phyloP scores from a whole-genome alignment of 495 filamentous ascomycete species.

The Podospora appendiculata region DNA sequence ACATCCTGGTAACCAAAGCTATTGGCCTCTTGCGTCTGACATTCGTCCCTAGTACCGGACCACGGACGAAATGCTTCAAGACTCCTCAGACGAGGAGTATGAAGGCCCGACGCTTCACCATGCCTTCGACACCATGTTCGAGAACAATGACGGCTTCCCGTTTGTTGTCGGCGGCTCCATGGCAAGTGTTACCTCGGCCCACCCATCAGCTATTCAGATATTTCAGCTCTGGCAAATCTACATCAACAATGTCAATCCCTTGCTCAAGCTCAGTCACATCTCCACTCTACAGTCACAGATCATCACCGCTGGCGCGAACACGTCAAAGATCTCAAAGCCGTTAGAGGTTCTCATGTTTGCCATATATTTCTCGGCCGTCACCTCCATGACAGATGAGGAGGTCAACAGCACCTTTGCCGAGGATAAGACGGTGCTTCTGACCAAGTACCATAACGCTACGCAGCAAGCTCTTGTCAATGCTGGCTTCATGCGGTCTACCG shows the following conservation, averaged over 20 bases:
- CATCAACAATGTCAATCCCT: slow-evolving; percentile 59
- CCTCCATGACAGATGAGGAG: slow-evolving; percentile 44
- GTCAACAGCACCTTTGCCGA: slow-evolving; percentile 42
- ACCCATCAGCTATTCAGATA: slow-evolving; percentile 61
- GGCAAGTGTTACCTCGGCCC: slow-evolving; percentile 44
- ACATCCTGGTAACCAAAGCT: background rate
- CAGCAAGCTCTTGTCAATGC: slow-evolving; percentile 52
- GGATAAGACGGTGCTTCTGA: slow-evolving; percentile 31
- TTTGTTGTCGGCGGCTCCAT: slow-evolving; percentile 46
- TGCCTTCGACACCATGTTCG: slow-evolving; percentile 48
- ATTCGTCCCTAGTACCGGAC: slow-evolving; percentile 27
- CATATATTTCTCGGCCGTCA: slow-evolving; percentile 48
- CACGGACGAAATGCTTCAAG: slow-evolving; percentile 34
- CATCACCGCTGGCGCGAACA: slow-evolving; percentile 39
- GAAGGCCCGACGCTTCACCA: slow-evolving; percentile 45
- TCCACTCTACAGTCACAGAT: slow-evolving; percentile 52
- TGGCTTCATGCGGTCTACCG: slow-evolving; percentile 47
- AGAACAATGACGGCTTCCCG: slow-evolving; percentile 47
- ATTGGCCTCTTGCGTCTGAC: background rate
- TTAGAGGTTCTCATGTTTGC: slow-evolving; percentile 49
- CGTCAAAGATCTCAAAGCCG: slow-evolving; percentile 38
- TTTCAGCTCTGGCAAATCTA: slow-evolving; percentile 69
- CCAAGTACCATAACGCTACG: slow-evolving; percentile 39
- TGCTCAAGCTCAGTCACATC: slow-evolving; percentile 61
- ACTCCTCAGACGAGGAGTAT: slow-evolving; percentile 55